These are phyloP conservation scores for Rubroshorea leprosula DNA, from an alignment of 345 rosid genomes.

Conservation along the genomic window DNA sequence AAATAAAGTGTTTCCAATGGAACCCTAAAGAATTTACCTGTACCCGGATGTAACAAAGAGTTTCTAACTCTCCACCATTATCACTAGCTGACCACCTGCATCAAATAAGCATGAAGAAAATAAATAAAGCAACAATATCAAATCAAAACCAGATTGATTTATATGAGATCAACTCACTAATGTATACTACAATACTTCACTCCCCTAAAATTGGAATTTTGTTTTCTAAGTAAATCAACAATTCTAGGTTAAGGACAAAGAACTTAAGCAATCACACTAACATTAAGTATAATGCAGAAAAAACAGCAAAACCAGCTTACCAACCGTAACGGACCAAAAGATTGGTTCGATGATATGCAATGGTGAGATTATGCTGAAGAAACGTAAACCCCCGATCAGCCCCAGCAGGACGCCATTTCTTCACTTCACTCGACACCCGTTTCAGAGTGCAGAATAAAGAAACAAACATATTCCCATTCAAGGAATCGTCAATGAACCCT, in stretches of 20 bases:
- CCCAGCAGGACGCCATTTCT: conserved; percentile 92
- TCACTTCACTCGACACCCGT: conserved; percentile 49
- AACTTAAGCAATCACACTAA: neutral
- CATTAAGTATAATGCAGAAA: neutral
- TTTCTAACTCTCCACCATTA: conserved; percentile 64
- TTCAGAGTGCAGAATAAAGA: conserved; percentile 75
- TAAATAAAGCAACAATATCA: too few species aligned
- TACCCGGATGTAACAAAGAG: too few species aligned
- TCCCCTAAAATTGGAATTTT: too few species aligned
- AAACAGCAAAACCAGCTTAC: conserved; percentile 47
- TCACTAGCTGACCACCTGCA: conserved; percentile 70
- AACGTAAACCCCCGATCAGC: conserved; percentile 96
- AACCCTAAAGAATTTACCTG: too few species aligned
- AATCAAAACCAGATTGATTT: too few species aligned
- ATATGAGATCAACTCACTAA: too few species aligned
- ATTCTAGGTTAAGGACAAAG: neutral
- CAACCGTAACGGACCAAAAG: conserved; percentile 88
- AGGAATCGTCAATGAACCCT: conserved; percentile 93
- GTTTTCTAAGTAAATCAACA: too few species aligned
- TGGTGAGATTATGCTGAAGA: conserved; percentile 66
- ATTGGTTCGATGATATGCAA: conserved; percentile 92
- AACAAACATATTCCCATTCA: conserved; percentile 93
- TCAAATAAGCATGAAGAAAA: conserved; percentile 1
- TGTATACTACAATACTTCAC: too few species aligned
- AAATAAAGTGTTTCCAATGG: too few species aligned